Evolutionary conservation across 805 yeast species (phyloP), one percentile per base, ranked within the genome.

Genomic region (Lachancea cidri): DNA sequence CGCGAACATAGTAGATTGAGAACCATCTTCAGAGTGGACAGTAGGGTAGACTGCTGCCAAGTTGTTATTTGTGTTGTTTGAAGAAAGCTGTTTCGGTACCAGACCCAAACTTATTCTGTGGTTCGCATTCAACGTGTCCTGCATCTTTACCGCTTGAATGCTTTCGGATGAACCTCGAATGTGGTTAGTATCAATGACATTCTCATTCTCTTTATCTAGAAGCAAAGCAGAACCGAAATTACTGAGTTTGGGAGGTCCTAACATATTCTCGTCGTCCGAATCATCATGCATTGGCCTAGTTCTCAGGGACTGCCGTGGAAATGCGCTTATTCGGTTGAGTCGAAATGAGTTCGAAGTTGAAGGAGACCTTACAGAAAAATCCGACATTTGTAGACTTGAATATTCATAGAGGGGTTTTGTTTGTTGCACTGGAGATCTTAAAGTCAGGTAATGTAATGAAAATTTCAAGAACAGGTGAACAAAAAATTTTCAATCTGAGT

Each of bases 191-290:
- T 14, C 30, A 33, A 17, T 30, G n/a, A n/a, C n/a, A n/a, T n/a
- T n/a, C n/a, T 43, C 39, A 40, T 47, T 43, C 29, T 46, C 52
- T 33, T 46, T 50, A 17, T 42, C 38, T 34, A 49, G 47, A 9
- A 59, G 40, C 39, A 58, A 37, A 7, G 62, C 64, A n/a, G 63
- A 57, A 5, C 60, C 64, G 46, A 55, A 60, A 41, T 56, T 45
- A 41, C 65, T 60, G 22, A 60, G 36, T 29, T 51, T 49, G 11
- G 65, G 65, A 8, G 60, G 57, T 1, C 54, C 57, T 22, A 47
- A 39, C 16, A 53, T 36, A 33, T 56, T 47, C 31, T 57, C 64
- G 37, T 59, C 64, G 32, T 55, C 59, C 15, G 55, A 50, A 36
- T 40, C 38, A 16, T 43, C 42, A 16, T 37, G 17, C 24, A 29